Evolutionary conservation across 768 basidiomycete species (phyloP), one percentile per base, ranked within the genome.

Genomic region (Gloeostereum incarnatum): DNA sequence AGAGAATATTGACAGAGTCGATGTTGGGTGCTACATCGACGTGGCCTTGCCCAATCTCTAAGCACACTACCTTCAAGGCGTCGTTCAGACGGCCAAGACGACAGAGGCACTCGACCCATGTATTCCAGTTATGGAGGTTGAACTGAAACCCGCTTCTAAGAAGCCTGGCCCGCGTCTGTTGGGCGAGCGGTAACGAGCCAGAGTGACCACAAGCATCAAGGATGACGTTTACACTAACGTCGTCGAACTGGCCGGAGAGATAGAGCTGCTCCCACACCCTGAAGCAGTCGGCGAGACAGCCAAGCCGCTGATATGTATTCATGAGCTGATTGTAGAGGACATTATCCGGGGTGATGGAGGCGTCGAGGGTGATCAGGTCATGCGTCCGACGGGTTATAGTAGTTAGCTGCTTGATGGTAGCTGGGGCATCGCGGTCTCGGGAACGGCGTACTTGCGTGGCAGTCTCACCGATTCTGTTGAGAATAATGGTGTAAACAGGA

Each of bases 71-170:
- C 50, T 70, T 69, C 30, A 77, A 53, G 1, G 88, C 92, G 17
- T 85, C 81, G 16, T 78, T 70, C 22, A 88, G 47, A 48, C 66
- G 63, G 6, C 75, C 71, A 33, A 76, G 53, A 17, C 90, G 71
- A 49, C 86, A 88, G n/a, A 94, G 68, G 51, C 83, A 88, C 57
- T 96, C 91, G 14, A 96, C 55, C 66, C 79, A 88, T 0, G 77
- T 69, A 41, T 85, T 78, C 86, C 89, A 91, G 50, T 85, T 82
- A 36, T 75, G 71, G 43, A 64, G 49, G 51, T 81, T 79, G 38
- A 84, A 61, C 25, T 44, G 50, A 52, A 71, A 85, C 17, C 62
- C 66, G 32, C 63, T 63, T 36, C 57, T 63, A 20, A 56, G 55
- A 35, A 82, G 63, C 50, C 71, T 74, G 21, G 53, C 45, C 59